Percentiles rank a stretch among this genome's conserved stretches.
phyloP scores from a whole-genome alignment of 768 basidiomycete species.

The Phylloporus scabripes region DNA sequence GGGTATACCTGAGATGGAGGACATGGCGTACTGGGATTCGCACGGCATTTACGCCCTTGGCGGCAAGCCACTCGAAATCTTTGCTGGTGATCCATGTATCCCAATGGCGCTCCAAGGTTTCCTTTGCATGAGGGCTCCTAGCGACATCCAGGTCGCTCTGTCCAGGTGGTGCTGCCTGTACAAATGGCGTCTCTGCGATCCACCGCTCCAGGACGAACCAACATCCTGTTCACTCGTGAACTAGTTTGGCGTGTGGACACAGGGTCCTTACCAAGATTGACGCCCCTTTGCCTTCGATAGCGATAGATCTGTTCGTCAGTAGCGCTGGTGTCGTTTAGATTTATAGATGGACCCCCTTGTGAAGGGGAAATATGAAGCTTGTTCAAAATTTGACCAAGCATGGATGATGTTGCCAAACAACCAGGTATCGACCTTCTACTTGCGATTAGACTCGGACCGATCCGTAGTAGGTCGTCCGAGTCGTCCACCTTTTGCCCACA shows the following conservation, averaged over 20 bases:
- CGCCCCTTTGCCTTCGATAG: constrained; percentile 72
- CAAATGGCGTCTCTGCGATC: constrained; percentile 61
- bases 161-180: constrained; percentile 44
- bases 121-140: constrained; percentile 41
- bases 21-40: constrained; percentile 55
- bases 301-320: constrained; percentile 36
- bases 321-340: constrained; percentile 5
- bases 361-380: constrained; percentile 9
- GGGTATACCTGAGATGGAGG: constrained; percentile 22
- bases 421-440: no score
- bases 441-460: no score
- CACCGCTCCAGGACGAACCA: constrained; percentile 80
- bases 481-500: neutral
- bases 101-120: constrained; percentile 42
- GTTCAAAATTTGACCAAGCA: constrained; percentile 11
- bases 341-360: neutral
- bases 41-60: constrained; percentile 53
- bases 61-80: constrained; percentile 52
- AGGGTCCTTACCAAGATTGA: constrained; percentile 60
- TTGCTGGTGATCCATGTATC: constrained; percentile 48
- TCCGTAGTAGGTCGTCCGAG: neutral
- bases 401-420: no score
- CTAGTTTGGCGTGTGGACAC: constrained; percentile 1
- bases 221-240: constrained; percentile 41
- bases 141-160: constrained; percentile 72